phyloP scores from a whole-genome alignment of 2,329 filamentous ascomycete genomes.

The Sporothrix dimorphospora region DNA sequence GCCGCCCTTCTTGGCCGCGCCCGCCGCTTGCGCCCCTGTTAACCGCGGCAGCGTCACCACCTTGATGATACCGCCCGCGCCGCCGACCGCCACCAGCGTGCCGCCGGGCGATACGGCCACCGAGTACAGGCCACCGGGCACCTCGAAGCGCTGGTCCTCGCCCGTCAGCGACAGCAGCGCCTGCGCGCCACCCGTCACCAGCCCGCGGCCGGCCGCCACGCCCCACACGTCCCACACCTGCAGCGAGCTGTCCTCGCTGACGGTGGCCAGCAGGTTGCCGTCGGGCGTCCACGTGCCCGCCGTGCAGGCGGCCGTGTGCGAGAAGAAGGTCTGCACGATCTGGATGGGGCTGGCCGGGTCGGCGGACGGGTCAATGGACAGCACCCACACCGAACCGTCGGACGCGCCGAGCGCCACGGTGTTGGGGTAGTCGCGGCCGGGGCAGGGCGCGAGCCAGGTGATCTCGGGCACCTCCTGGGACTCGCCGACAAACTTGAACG shows the following conservation, averaged over 20 bases:
- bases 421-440: conserved; percentile 71
- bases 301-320: conserved; percentile 84
- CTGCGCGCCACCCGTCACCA: conserved; percentile 49
- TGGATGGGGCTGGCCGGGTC: conserved; percentile 65
- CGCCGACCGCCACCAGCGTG: conserved; percentile 80
- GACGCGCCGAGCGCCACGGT: conserved; percentile 83
- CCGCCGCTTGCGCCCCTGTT: conserved; percentile 32
- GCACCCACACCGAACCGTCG: conserved; percentile 95
- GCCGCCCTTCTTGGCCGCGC: not conserved
- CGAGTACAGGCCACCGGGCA: conserved; percentile 89
- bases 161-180: conserved; percentile 77
- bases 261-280: conserved; percentile 82
- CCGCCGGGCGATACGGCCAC: conserved; percentile 81
- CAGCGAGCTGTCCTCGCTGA: conserved; percentile 84
- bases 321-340: conserved; percentile 89
- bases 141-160: conserved; percentile 84
- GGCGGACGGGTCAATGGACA: conserved; percentile 70
- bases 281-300: conserved; percentile 90
- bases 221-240: conserved; percentile 94
- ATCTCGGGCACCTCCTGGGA: conserved; percentile 91
- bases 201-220: conserved; percentile 63
- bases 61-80: conserved; percentile 82
- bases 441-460: conserved; percentile 84
- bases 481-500: conserved; percentile 68
- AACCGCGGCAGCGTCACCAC: conserved; percentile 80